Base-by-base conservation (phyloP, 2,329 filamentous ascomycete genomes). In the Incumbomyces lentus region DNA sequence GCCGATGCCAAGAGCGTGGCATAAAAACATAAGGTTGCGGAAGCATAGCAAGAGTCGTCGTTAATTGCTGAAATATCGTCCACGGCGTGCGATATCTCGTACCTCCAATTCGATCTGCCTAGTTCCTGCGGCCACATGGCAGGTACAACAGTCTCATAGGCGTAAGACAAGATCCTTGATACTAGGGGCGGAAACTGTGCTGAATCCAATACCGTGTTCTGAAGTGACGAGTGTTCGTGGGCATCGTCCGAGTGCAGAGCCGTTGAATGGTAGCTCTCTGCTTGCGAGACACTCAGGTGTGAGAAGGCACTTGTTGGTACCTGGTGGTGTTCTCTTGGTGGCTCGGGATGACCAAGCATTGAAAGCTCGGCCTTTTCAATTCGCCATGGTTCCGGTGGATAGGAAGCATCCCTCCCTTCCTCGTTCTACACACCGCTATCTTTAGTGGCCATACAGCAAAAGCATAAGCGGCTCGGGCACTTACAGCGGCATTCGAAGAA, bases 61-160 rank as follows among this genome's bases (percentile, higher is more conserved):
- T 47, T 50, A 22, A 56, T 49, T n/a, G 50, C 22, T 17, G 47
- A 40, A 3, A 40, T 42, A 32, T 56, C 52, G 3, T 56, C 52
- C 50, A 50, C 52, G 26, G 52, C 48, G 33, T 46, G 37, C 17
- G 49, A 46, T 17, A 54, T 44, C 33, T 54, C 52, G 36, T 53
- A 53, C 3, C 48, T 35, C 6, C 47, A 36, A 30, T 47, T 47
- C 13, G 34, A 30, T 44, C 38, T 49, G 6, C 41, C 47, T 2
- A 46, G 39, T 46, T 56, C 53, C 26, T 48, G 49, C 11, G 53
- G 53, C 53, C 53, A 56, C 11, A 30, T 38, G 13, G 50, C 44
- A 11, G 53, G 53, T 14, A 56, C 52, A 36, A 54, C 51, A 14
- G 51, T 33, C 26, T 52, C 52, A 39, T 51, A 54, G n/a, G 53